These are phyloP conservation scores for Tulasnella sp. DNA, from an alignment of 768 basidiomycete species.

Conservation along the genomic window DNA sequence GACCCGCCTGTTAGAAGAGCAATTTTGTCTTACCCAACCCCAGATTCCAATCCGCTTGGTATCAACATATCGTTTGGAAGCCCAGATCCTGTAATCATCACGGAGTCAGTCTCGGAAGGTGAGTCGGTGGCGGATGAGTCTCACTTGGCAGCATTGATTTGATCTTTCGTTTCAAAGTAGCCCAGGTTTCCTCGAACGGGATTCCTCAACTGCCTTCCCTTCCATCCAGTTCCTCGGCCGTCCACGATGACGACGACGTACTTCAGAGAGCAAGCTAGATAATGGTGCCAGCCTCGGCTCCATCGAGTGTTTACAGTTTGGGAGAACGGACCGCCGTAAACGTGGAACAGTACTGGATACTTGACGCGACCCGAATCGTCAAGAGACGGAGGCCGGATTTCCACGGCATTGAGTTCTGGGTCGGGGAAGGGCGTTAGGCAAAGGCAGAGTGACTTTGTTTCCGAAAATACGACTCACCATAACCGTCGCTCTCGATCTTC, in stretches of 20 bases:
- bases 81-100: constrained; percentile 60
- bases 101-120: background rate
- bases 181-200: constrained; percentile 87
- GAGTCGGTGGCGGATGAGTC: constrained; percentile 33
- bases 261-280: constrained; percentile 71
- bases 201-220: constrained; percentile 79
- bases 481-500: constrained; percentile 76
- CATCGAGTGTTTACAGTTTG: constrained; percentile 71
- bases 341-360: constrained; percentile 89
- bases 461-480: constrained; percentile 50
- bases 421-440: constrained; percentile 26
- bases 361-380: constrained; percentile 93
- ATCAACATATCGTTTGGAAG: constrained; percentile 83
- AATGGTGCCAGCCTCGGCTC: constrained; percentile 79
- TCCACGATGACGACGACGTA: constrained; percentile 88
- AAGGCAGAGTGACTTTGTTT: background rate
- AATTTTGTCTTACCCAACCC: constrained; percentile 77
- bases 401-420: constrained; percentile 82
- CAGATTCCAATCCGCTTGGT: constrained; percentile 85
- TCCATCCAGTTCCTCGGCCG: constrained; percentile 89
- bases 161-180: constrained; percentile 83
- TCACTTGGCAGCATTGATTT: constrained; percentile 81
- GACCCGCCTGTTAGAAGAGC: background rate
- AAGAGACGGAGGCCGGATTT: constrained; percentile 87
- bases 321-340: constrained; percentile 90